Conservation (phyloP, 495 filamentous ascomycete species). For the Podospora conica region DNA sequence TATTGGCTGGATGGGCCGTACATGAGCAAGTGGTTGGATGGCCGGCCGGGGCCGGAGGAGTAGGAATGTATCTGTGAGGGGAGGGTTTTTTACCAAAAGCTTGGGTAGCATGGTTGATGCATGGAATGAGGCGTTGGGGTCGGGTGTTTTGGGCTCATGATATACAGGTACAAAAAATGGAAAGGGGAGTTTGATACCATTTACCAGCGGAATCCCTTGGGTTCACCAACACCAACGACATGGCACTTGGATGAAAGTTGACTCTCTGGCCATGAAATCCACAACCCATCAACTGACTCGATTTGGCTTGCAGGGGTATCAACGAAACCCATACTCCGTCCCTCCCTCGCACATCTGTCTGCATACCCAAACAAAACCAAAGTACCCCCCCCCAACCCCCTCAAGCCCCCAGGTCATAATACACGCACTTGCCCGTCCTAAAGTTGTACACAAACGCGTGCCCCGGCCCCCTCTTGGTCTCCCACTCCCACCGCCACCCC, state of each 20-base stretch:
- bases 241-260: background rate
- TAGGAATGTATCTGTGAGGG: background rate
- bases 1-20: slow-evolving; percentile 89
- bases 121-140: background rate
- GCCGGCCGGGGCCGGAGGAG: slow-evolving; percentile 26
- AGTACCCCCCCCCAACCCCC: background rate
- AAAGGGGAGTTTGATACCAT: background rate
- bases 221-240: background rate
- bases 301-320: background rate
- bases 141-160: background rate
- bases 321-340: background rate
- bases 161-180: background rate
- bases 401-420: slow-evolving; percentile 60
- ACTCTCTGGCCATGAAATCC: background rate
- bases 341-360: background rate
- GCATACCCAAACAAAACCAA: too few relatives aligned
- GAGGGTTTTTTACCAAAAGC: background rate
- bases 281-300: background rate
- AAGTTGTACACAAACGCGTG: slow-evolving; percentile 81
- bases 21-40: slow-evolving; percentile 68
- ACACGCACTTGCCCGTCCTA: slow-evolving; percentile 65
- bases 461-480: slow-evolving; percentile 46
- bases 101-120: background rate
- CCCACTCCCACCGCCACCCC: slow-evolving; percentile 51
- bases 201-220: too few relatives aligned